Evolutionary conservation across 75 land plant genomes (phyloP).

Genomic region (Cupressus sempervirens): DNA sequence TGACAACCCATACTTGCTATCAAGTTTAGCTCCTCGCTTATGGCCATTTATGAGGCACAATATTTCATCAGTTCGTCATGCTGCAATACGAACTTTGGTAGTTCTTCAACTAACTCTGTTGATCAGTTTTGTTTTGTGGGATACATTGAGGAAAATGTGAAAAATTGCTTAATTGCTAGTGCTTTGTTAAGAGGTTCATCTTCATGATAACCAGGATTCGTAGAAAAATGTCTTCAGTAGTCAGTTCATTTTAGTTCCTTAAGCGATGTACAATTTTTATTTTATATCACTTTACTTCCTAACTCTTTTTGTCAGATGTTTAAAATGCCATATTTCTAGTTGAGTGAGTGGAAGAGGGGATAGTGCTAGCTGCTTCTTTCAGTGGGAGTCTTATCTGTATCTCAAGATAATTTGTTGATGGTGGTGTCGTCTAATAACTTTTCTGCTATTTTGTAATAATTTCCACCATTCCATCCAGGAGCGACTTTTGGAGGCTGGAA

Average conservation of each 20-base stretch:
- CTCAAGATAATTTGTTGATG: background rate
- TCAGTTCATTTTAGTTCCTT: background rate
- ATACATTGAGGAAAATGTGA: background rate
- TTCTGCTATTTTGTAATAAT: background rate
- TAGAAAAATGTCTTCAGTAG: background rate
- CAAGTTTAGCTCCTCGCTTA: constrained; percentile 78
- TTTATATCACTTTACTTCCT: background rate
- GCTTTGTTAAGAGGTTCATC: background rate
- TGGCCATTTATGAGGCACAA: constrained; percentile 99
- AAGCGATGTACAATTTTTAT: background rate
- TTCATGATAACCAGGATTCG: background rate
- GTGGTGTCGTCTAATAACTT: too few species aligned
- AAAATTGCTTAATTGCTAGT: background rate
- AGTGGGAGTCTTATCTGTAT: background rate
- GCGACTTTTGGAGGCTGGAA: constrained; percentile 81
- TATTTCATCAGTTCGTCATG: constrained; percentile 86
- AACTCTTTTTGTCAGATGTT: constrained; percentile 5
- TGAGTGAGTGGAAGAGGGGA: background rate
- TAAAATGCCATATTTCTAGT: constrained; percentile 3
- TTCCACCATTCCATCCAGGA: constrained; percentile 46
- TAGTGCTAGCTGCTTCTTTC: constrained; percentile 1
- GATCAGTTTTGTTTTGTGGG: background rate
- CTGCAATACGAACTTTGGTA: constrained; percentile 92
- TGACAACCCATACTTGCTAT: constrained; percentile 66
- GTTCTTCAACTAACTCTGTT: background rate